Base-by-base conservation (phyloP, 768 basidiomycete genomes). In the Gyrodon lividus region DNA sequence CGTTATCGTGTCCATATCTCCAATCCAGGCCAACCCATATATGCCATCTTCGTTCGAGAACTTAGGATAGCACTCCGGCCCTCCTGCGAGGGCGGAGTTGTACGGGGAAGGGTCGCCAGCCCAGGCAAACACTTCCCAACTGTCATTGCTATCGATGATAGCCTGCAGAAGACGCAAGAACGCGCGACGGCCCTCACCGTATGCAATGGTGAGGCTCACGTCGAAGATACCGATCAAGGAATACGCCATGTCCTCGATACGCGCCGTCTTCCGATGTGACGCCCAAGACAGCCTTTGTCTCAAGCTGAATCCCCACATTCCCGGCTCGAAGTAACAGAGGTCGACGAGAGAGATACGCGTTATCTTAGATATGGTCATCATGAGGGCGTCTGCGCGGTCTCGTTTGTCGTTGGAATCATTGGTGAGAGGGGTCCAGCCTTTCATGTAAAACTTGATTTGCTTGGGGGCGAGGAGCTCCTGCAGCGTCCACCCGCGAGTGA, bases 201-300 rank as follows among this genome's bases (percentile, higher is more conserved):
- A 61, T 19, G 49, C 46, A 16, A 61, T 34, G 12, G 56, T 48
- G 37, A 61, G 41, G 39, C 45, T 51, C 23, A 57, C 49, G 44
- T 60, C 46, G 26, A 61, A 49, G 20, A 61, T 46, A 19, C 55
- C 59, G 31, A 60, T 48, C 14, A 61, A 42, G 12, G 41, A 60
- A 47, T 61, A 61, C 28, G 59, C 56, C 9, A 20, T 51, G 31
- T 61, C 60, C 46, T 60, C 60, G n/a, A 42, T 39, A 6, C 56
- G 47, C 16, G 60, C 57, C n/a, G 60, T 61, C 23, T 48, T 54
- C 45, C 60, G 53, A 23, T 51, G 39, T 14, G 60, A 57, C 23
- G 56, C 59, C 60, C 60, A 60, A 3, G 35, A 45, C 22, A 61
- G 35, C 40, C 46, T 51, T 39, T 57, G 43, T 13, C 38, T 38